Conservation (phyloP, 2,329 filamentous ascomycete species). For the Pseudogymnoascus sp. region DNA sequence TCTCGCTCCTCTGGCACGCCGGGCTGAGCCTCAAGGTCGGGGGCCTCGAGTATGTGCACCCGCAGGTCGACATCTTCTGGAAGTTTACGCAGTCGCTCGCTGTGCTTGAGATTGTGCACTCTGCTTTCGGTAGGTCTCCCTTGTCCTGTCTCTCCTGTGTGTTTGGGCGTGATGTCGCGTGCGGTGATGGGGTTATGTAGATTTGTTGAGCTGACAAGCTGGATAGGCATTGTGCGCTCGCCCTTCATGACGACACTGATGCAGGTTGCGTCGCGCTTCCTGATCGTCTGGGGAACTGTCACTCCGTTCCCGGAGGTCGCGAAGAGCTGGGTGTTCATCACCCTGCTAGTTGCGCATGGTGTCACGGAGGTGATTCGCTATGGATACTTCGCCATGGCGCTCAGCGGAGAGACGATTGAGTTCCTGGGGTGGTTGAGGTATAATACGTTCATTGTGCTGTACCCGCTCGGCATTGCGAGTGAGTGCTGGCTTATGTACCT, state of each 20-base stretch:
- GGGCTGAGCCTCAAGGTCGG: constrained; percentile 42
- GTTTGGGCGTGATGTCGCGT: not conserved
- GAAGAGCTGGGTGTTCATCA: constrained; percentile 54
- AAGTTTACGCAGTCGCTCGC: constrained; percentile 80
- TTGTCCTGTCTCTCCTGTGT: not conserved
- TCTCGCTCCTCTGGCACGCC: constrained; percentile 63
- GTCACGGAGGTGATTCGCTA: constrained; percentile 90
- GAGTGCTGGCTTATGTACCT: constrained; percentile 75
- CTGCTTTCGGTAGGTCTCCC: constrained; percentile 53
- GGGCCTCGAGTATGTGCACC: constrained; percentile 52
- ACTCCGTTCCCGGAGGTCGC: constrained; percentile 62
- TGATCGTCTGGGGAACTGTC: constrained; percentile 82
- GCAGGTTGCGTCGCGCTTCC: constrained; percentile 80
- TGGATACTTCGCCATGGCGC: constrained; percentile 74
- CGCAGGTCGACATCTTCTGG: constrained; percentile 55
- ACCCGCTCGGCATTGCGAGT: constrained; percentile 82
- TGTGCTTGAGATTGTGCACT: constrained; percentile 74
- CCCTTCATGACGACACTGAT: constrained; percentile 77
- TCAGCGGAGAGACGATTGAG: constrained; percentile 52
- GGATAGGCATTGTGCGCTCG: constrained; percentile 69
- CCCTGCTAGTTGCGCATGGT: constrained; percentile 81
- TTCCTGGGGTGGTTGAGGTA: constrained; percentile 75
- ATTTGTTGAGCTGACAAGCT: constrained; percentile 13
- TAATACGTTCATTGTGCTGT: constrained; percentile 87
- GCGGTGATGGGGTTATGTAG: not conserved